Evolutionary conservation across 1,284 basidiomycete genomes (phyloP), one percentile per base, ranked within the genome.

Genomic region (Cystobasidiaceae sp.): DNA sequence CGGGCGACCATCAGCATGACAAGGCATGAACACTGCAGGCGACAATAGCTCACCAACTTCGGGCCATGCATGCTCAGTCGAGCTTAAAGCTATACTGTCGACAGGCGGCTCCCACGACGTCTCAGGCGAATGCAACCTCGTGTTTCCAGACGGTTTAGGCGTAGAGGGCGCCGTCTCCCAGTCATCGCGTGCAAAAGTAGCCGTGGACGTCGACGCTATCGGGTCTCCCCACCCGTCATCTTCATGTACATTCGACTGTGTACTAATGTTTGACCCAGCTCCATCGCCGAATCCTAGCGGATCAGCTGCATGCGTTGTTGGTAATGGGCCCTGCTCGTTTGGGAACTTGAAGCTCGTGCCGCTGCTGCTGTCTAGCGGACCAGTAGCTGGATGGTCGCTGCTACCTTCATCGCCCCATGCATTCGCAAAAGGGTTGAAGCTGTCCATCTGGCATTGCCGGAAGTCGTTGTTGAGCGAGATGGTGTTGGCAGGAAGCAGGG

Each of bases 401-500:
- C 11, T 13, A 21, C 28, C 48, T 28, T 64, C 52, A 44, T 64
- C 61, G 19, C 51, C 45, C 61, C 61, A 64, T 55, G 61, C 61
- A 41, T 64, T 56, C 8, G 51, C 61, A 37, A 64, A 64, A 1
- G 61, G 61, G 45, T 64, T 64, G 61, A 64, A 55, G 13, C 37
- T 54, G 52, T 64, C 61, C 61, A 64, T 64, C n/a, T 19, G 30
- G 39, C 34, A 51, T 54, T 55, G 33, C 17, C 43, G 13, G 49
- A 11, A 17, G 45, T 23, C 9, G 45, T 33, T 17, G 32, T 33
- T 2, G 45, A 46, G 4, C 27, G 23, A 4, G 13, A 7, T 46
- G n/a, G 45, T 46, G 27, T 13, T 23, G 23, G 13, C 13, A 25
- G n/a, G 27, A 23, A 2, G 45, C 13, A 23, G 2, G 45, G 45